Evolutionary conservation across 129 eudicot genomes (phyloP), one percentile per base, ranked within the genome.

Genomic region (Artemisia argyi): DNA sequence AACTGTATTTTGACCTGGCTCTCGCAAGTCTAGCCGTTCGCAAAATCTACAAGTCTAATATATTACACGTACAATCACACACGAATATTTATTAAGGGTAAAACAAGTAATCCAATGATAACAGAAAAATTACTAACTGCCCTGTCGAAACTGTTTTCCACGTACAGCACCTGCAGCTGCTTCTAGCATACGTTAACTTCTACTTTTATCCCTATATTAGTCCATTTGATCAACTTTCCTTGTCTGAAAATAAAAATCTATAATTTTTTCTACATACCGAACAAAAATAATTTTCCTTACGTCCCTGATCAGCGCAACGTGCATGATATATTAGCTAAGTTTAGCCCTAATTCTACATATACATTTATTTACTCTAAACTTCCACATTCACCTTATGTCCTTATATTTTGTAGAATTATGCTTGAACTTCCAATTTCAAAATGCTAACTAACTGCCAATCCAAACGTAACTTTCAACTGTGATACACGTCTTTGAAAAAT

Each of bases 101-200:
- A 19, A 59, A 5, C 65, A 8, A 12, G 42, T 71, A 4, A 71
- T 44, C 35, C 35, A 30, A 30, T 71, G 65, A 56, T 39, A 58
- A 56, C 9, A 18, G 55, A 52, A 69, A 17, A 69, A 0, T 32
- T 17, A 10, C 1, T 35, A 35, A 35, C 8, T 35, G 42, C 42
- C 42, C 39, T 0, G 39, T 32, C 7, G 7, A 32, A 32, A 32
- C 39, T 32, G 7, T 7, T 35, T 35, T 7, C 44, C 44, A 35
- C 44, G 7, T 20, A 72, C 24, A 59, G 20, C n/a, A n/a, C n/a
- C n/a, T n/a, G n/a, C n/a, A n/a, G n/a, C n/a, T n/a, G n/a, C n/a
- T n/a, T n/a, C n/a, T n/a, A n/a, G n/a, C 16, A 72, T 59, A 24
- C 4, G 47, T 72, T 72, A 57, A 32, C 66, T 71, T 42, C 72